Evolutionary conservation across 164 flowering plant species (phyloP).

Genomic region (Taxillus chinensis): DNA sequence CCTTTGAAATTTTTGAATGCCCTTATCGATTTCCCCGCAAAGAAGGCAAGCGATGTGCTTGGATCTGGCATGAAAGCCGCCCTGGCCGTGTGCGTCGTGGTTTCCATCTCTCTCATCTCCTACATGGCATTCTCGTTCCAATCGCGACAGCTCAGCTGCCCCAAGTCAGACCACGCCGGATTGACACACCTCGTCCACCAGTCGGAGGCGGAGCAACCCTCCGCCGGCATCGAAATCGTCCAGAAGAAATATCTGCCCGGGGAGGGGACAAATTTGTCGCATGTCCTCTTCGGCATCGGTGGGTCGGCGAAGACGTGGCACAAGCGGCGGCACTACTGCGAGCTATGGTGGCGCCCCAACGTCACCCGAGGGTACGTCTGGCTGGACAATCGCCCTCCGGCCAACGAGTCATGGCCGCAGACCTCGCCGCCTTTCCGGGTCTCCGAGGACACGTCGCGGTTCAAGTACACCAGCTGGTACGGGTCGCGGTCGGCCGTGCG

Average conservation of each 20-base stretch:
- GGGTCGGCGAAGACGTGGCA: conserved; percentile 42
- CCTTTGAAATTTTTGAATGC: conserved; percentile 13
- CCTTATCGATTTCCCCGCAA: neutral
- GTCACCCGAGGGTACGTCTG: conserved; percentile 49
- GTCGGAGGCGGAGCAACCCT: neutral
- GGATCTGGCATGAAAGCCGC: conserved; percentile 5
- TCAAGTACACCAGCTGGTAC: conserved; percentile 35
- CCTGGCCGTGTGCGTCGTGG: conserved; percentile 11
- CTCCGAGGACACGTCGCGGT: conserved; percentile 42
- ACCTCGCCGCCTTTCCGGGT: conserved; percentile 33
- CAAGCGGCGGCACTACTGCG: conserved; percentile 30
- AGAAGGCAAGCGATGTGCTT: conserved; percentile 5
- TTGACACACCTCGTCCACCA: neutral
- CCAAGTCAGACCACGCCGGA: neutral
- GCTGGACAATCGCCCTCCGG: conserved; percentile 35
- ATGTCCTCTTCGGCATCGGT: conserved; percentile 48
- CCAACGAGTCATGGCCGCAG: conserved; percentile 20
- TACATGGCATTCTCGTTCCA: conserved; percentile 13
- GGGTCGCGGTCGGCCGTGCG: conserved; percentile 29
- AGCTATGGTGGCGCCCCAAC: conserved; percentile 47
- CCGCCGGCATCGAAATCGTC: neutral
- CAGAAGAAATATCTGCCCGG: neutral
- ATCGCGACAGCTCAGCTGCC: conserved; percentile 6
- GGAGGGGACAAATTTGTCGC: conserved; percentile 22
- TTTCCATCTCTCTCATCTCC: conserved; percentile 18